These are phyloP conservation scores for Exutisphaerella laricina DNA, from an alignment of 2,329 filamentous ascomycete genomes.

Conservation along the genomic window DNA sequence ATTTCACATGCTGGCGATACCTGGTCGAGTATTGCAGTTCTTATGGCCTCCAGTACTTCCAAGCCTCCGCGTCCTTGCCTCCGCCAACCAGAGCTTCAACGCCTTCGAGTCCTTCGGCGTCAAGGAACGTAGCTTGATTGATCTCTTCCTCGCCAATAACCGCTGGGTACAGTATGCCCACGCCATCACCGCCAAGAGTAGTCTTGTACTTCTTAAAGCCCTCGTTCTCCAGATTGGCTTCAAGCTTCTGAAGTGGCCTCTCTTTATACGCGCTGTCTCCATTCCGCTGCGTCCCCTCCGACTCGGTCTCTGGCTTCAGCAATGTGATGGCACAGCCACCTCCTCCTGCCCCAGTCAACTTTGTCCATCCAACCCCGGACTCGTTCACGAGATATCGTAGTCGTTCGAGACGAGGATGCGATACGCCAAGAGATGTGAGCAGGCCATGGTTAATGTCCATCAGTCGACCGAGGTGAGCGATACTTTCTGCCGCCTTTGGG, in stretches of 20 bases:
- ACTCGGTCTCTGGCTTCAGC: slow-evolving; percentile 57
- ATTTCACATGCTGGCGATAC: neutral
- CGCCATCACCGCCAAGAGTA: slow-evolving; percentile 85
- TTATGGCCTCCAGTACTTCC: slow-evolving; percentile 36
- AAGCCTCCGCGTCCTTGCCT: slow-evolving; percentile 27
- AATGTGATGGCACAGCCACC: slow-evolving; percentile 94
- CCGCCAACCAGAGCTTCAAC: slow-evolving; percentile 78
- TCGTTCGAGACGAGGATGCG: slow-evolving; percentile 86
- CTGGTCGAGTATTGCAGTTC: too few species aligned
- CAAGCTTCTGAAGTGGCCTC: slow-evolving; percentile 52
- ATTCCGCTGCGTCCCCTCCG: slow-evolving; percentile 11
- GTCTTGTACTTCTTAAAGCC: slow-evolving; percentile 83
- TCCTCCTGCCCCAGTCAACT: slow-evolving; percentile 90
- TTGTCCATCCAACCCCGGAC: slow-evolving; percentile 89
- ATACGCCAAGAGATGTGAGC: slow-evolving; percentile 85
- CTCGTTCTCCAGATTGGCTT: slow-evolving; percentile 51
- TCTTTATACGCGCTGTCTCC: slow-evolving; percentile 11
- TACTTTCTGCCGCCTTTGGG: slow-evolving; percentile 53
- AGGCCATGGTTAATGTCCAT: slow-evolving; percentile 93
- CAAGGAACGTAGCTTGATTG: slow-evolving; percentile 80
- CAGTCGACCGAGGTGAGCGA: slow-evolving; percentile 76
- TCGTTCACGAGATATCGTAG: slow-evolving; percentile 88
- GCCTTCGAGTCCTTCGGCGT: slow-evolving; percentile 74
- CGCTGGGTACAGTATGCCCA: slow-evolving; percentile 90
- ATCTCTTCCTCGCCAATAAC: slow-evolving; percentile 92